A percentile compares a stretch with the other conserved stretches of the same genome.
Conservation (phyloP, 257 asterid genomes). For the Misopates orontium region DNA sequence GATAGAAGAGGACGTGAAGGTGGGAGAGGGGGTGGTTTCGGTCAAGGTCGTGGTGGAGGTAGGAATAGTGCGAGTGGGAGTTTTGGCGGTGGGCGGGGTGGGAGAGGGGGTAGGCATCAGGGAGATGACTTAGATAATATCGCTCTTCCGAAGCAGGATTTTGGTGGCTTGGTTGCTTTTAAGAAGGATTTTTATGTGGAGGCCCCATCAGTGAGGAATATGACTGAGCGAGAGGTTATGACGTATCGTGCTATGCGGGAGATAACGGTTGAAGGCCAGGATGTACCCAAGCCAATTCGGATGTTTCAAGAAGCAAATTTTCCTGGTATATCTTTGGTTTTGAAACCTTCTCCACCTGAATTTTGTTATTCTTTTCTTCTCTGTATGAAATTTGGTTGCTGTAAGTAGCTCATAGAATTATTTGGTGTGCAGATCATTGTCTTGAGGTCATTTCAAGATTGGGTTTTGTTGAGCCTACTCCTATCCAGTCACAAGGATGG, state of each 20-base stretch:
- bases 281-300: slow-evolving; percentile 80
- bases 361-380: slow-evolving; percentile 7
- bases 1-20: slow-evolving; percentile 53
- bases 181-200: slow-evolving; percentile 82
- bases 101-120: slow-evolving; percentile 55
- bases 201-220: slow-evolving; percentile 67
- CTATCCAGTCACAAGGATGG: slow-evolving; percentile 96
- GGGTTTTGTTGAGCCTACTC: slow-evolving; percentile 88
- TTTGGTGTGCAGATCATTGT: slow-evolving; percentile 59
- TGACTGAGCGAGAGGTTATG: slow-evolving; percentile 69
- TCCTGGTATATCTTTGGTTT: slow-evolving; percentile 58
- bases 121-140: slow-evolving; percentile 74
- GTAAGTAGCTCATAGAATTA: slow-evolving; percentile 27
- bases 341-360: not conserved
- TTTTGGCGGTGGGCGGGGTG: slow-evolving; percentile 50
- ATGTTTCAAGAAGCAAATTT: slow-evolving; percentile 78
- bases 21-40: slow-evolving; percentile 43
- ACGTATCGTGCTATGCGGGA: slow-evolving; percentile 72
- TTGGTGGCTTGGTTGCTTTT: slow-evolving; percentile 70
- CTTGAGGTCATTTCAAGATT: slow-evolving; percentile 74
- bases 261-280: slow-evolving; percentile 75
- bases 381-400: not conserved
- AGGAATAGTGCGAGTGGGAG: slow-evolving; percentile 37
- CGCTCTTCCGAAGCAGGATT: slow-evolving; percentile 75
- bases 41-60: slow-evolving; percentile 43